These are phyloP conservation scores for Dryadomyces sulphureus DNA, from an alignment of 2,329 filamentous ascomycete genomes.

Conservation along the genomic window DNA sequence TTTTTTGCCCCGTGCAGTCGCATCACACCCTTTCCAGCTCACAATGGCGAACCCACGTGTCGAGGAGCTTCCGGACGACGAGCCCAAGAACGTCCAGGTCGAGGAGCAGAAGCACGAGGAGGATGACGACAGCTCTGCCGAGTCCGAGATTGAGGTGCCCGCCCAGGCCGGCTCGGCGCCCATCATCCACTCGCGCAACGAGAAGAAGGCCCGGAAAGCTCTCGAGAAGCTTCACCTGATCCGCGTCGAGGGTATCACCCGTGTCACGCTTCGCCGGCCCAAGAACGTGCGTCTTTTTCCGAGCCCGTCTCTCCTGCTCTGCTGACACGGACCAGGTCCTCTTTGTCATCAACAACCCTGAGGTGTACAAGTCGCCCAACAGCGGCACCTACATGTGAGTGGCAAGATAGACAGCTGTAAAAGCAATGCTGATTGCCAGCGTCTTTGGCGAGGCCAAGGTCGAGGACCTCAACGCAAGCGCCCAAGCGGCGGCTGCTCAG, in stretches of 20 bases:
- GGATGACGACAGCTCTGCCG: slow-evolving; percentile 53
- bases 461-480: slow-evolving; percentile 97
- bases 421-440: slow-evolving; percentile 29
- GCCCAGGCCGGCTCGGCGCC: slow-evolving; percentile 66
- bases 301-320: slow-evolving; percentile 16
- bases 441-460: slow-evolving; percentile 99
- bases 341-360: slow-evolving; percentile 98
- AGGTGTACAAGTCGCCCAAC: slow-evolving; percentile 98
- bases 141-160: slow-evolving; percentile 62
- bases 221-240: slow-evolving; percentile 97
- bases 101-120: slow-evolving; percentile 53
- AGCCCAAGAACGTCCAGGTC: slow-evolving; percentile 66
- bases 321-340: slow-evolving; percentile 88
- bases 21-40: slow-evolving; percentile 6
- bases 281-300: slow-evolving; percentile 97
- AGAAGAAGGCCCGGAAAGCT: slow-evolving; percentile 99
- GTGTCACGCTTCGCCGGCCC: slow-evolving; percentile 91
- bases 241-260: slow-evolving; percentile 92
- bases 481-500: slow-evolving; percentile 88
- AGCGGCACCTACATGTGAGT: slow-evolving; percentile 99
- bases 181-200: slow-evolving; percentile 94
- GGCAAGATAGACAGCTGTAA: neutral
- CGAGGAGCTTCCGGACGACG: slow-evolving; percentile 91
- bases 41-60: slow-evolving; percentile 96
- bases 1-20: neutral